These are phyloP conservation scores for Alternaria ventricosa DNA, from an alignment of 2,329 filamentous ascomycete species.

Conservation along the genomic window DNA sequence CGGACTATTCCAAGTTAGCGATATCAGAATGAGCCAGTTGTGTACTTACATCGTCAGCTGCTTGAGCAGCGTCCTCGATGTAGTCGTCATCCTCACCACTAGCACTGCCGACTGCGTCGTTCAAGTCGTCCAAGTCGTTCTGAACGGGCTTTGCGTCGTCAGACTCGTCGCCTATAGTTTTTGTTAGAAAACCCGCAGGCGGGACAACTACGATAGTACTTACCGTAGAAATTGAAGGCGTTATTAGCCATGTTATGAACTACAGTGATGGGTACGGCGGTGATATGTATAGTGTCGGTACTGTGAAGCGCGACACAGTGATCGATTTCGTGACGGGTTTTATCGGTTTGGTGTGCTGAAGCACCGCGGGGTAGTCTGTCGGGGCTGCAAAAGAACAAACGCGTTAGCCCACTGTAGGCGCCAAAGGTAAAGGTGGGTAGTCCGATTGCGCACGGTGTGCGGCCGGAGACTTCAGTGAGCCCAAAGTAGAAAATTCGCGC, in stretches of 20 bases:
- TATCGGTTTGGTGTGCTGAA: neutral
- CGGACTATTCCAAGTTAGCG: conserved; percentile 13
- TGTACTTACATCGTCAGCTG: conserved; percentile 10
- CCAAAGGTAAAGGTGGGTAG: conserved; percentile 6
- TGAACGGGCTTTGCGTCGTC: conserved; percentile 12
- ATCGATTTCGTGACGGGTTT: neutral
- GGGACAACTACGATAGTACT: neutral
- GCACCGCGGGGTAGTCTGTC: neutral
- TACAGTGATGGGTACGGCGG: neutral
- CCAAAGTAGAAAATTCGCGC: neutral
- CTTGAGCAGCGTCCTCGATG: conserved; percentile 6
- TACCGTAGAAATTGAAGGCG: conserved; percentile 22
- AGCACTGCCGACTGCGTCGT: conserved; percentile 9
- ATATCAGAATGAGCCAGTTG: fast-evolving
- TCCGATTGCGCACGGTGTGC: neutral
- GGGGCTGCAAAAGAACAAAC: neutral
- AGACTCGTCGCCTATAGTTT: conserved; percentile 14
- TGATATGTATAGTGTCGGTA: neutral
- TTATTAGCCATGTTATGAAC: conserved; percentile 20
- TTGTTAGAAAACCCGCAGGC: conserved; percentile 3
- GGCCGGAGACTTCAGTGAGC: neutral
- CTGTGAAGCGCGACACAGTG: neutral
- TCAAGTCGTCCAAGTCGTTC: conserved; percentile 3
- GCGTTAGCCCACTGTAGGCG: neutral
- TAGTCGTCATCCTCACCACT: conserved; percentile 14